Evolutionary conservation across 805 yeast species (phyloP).

Genomic region (Yarrowia deformans): DNA sequence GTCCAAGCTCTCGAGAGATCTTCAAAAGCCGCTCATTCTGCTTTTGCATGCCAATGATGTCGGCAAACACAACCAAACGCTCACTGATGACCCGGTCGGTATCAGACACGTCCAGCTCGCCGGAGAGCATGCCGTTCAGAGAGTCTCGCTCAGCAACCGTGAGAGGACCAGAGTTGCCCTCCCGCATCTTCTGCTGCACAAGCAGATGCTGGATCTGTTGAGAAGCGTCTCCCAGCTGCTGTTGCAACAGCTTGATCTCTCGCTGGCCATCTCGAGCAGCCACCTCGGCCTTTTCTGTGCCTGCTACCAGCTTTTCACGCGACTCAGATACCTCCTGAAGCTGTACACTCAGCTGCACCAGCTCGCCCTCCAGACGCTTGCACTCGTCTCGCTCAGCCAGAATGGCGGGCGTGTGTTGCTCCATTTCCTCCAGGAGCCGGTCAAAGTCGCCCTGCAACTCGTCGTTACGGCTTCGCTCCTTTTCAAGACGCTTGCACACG

Average conservation of each 20-base stretch:
- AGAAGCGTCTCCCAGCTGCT: constrained; percentile 74
- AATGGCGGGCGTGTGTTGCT: constrained; percentile 77
- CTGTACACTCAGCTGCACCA: constrained; percentile 61
- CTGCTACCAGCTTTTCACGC: constrained; percentile 51
- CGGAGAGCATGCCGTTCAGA: constrained; percentile 60
- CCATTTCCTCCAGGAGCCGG: constrained; percentile 75
- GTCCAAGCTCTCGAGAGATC: constrained; percentile 74
- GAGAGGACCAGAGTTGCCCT: constrained; percentile 66
- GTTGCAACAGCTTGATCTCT: constrained; percentile 59
- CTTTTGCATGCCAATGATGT: constrained; percentile 69
- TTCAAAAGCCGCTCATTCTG: constrained; percentile 76
- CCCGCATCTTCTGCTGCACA: constrained; percentile 63
- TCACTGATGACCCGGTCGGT: constrained; percentile 76
- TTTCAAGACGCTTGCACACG: constrained; percentile 68
- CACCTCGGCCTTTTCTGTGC: constrained; percentile 48
- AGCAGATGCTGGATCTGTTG: constrained; percentile 81
- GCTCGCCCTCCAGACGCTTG: constrained; percentile 61
- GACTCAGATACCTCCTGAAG: constrained; percentile 54
- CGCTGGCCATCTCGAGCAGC: constrained; percentile 55
- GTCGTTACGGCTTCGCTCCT: constrained; percentile 75
- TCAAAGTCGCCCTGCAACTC: constrained; percentile 74
- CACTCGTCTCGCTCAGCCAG: constrained; percentile 70
- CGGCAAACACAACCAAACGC: constrained; percentile 73
- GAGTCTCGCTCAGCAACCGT: constrained; percentile 69
- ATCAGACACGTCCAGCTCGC: constrained; percentile 56